Evolutionary conservation across 2,329 filamentous ascomycete species (phyloP), one percentile per base, ranked within the genome.

Genomic region (Paecilomyces sp.): DNA sequence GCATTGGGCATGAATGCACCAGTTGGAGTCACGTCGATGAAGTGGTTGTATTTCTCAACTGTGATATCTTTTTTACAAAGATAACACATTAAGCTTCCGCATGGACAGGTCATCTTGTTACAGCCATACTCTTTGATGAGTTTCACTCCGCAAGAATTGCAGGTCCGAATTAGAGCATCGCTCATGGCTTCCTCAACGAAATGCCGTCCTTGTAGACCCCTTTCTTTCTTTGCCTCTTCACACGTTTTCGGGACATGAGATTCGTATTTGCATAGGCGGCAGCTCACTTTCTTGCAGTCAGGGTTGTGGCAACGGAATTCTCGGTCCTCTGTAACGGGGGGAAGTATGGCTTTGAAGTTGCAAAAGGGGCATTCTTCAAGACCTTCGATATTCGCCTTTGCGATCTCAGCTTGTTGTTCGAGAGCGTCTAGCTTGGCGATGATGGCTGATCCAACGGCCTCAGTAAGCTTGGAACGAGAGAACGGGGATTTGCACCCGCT

Each of bases 151-250:
- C 89, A 88, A 63, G 78, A 79, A 62, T 79, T 71, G 57, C 91
- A 96, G 30, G 79, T 85, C 22, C 91, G 84, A 58, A 95, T 88
- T 65, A 95, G 68, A 1, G 91, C 91, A 15, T 83, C 81, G 2
- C 89, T 91, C 88, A 92, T 93, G 22, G 90, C 91, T 71, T 96
- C 91, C 71, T 96, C 91, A 31, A 95, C 84, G 3, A 79, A 73
- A 63, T 88, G 88, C 15, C 89, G 84, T 18, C 83, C 79, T 3
- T 82, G 81, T 7, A 86, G 70, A 0, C 86, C 85, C 47, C 80
- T 81, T 1, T 90, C 85, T 22, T 74, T 78, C 50, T 81, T 82
- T 41, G 80, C 82, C 68, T 94, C 88, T 34, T 85, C 82, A 66
- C 91, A 96, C 0, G 81, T 86, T 62, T 84, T 80, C 0, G 91